Base-by-base conservation (phyloP, 331 rosid genomes). In the Telfairia occidentalis region DNA sequence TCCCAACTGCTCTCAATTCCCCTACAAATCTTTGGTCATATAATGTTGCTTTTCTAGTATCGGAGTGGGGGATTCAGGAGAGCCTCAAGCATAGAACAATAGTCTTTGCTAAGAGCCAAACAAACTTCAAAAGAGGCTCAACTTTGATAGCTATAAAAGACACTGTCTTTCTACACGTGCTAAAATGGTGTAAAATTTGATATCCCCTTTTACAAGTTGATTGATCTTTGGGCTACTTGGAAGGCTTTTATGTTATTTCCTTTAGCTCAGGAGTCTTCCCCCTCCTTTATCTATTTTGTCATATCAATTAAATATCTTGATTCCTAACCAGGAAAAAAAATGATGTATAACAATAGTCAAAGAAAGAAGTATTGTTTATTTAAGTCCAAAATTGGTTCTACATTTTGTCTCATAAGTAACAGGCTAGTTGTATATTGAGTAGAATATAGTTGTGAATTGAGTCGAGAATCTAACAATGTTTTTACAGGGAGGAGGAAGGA, bases 401-500 rank as follows among this genome's bases (percentile, higher is more conserved):
- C 8, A 3, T 61, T 19, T 49, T 53, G 0, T 48, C n/a, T 59
- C 5, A 26, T 71, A 46, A 34, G 61, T 53, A 1, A 34, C 34
- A 15, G 55, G 42, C 26, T 19, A 3, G 29, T 49, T 48, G 24
- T 29, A 72, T 72, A 19, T 52, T 54, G 32, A 52, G 43, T 73
- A 34, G n/a, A 52, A 24, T 64, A 74, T 64, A 28, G 21, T 24
- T 54, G 48, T 54, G 26, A 54, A 21, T 74, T 42, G 37, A 54
- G 34, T 73, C 9, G 1, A 73, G 13, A 55, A 75, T 70, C 61
- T 43, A 24, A 43, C 55, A 45, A 45, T 29, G 37, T 77, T 73
- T 32, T 80, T 74, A 69, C 92, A 94, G 98, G 82, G 86, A 80
- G 90, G 89, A 43, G 93, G 98, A 85, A 90, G 96, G 81, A 91